Evolutionary conservation across 257 asterid species (phyloP).

Genomic region (Lycium ferocissimum): DNA sequence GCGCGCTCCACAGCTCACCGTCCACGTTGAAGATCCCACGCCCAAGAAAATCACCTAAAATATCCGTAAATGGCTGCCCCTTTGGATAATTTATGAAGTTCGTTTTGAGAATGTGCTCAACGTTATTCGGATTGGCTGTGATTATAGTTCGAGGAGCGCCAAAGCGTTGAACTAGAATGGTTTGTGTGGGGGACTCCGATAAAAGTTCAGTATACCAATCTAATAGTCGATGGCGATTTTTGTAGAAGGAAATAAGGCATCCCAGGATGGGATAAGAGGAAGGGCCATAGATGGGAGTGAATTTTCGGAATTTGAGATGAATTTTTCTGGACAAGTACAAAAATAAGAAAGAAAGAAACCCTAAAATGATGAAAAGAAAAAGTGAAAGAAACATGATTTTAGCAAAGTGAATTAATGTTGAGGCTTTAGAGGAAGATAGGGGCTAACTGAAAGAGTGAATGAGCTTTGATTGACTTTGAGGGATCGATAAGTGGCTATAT

Average conservation of each 20-base stretch:
- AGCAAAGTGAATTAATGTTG: too few relatives aligned
- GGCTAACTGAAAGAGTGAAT: not conserved
- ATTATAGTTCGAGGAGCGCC: slow-evolving; percentile 53
- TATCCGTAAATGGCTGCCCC: slow-evolving; percentile 64
- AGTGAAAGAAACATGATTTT: slow-evolving; percentile 34
- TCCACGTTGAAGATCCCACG: slow-evolving; percentile 79
- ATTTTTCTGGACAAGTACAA: slow-evolving; percentile 9
- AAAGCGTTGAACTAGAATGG: slow-evolving; percentile 34
- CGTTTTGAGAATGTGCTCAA: slow-evolving; percentile 73
- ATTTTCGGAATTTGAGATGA: slow-evolving; percentile 14
- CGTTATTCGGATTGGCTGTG: slow-evolving; percentile 68
- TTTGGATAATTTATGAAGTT: slow-evolving; percentile 66
- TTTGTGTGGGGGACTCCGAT: slow-evolving; percentile 38
- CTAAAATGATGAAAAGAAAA: slow-evolving; percentile 33
- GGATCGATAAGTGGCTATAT: not conserved
- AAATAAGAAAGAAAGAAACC: slow-evolving; percentile 36
- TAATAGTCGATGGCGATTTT: slow-evolving; percentile 61
- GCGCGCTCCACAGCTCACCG: slow-evolving; percentile 63
- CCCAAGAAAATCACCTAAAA: slow-evolving; percentile 74
- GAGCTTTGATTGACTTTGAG: not conserved
- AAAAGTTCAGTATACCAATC: slow-evolving; percentile 72
- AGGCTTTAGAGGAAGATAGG: not conserved
- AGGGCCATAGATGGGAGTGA: slow-evolving; percentile 19
- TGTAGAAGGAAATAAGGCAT: slow-evolving; percentile 64
- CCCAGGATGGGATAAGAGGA: slow-evolving; percentile 37